phyloP scores from a whole-genome alignment of 805 yeast species.

The Yarrowia sp. region DNA sequence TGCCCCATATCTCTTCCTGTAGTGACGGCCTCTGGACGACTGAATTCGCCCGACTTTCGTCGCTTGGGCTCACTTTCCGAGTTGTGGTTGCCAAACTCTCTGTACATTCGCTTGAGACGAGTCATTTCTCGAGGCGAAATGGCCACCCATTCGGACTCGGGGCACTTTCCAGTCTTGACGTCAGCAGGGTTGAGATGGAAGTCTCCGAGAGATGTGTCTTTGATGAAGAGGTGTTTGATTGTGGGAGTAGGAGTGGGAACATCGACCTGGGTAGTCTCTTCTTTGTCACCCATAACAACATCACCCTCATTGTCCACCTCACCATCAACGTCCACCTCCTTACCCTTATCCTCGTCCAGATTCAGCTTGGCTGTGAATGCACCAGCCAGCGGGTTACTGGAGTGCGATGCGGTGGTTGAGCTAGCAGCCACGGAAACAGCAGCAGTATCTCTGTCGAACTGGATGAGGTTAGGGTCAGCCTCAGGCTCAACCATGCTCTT shows the following conservation, averaged over 20 bases:
- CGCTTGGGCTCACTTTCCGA: conserved; percentile 7
- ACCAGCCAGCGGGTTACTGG: conserved; percentile 20
- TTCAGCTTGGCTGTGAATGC: conserved; percentile 30
- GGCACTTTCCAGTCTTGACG: background rate
- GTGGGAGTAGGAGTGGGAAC: conserved; percentile 25
- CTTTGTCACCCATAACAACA: background rate
- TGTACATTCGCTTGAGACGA: conserved; percentile 27
- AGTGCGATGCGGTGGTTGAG: background rate
- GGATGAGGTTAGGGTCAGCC: background rate
- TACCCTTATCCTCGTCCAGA: conserved; percentile 26
- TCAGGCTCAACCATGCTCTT: conserved; percentile 3
- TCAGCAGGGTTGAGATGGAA: conserved; percentile 30
- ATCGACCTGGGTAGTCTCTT: background rate
- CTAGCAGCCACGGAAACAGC: background rate
- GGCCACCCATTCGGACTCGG: conserved; percentile 24
- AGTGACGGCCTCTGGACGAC: background rate
- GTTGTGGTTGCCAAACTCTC: conserved; percentile 16
- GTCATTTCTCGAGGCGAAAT: conserved; percentile 20
- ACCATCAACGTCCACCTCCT: background rate
- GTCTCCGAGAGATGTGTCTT: conserved; percentile 6
- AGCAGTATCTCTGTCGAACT: conserved; percentile 2
- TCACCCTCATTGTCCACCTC: background rate
- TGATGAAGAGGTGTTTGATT: conserved; percentile 27
- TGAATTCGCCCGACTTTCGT: conserved; percentile 23
- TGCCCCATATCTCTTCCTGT: background rate